These are phyloP conservation scores for Coemansia sp. DNA, from an alignment of 192 early-diverging fungal genomes.

Conservation along the genomic window DNA sequence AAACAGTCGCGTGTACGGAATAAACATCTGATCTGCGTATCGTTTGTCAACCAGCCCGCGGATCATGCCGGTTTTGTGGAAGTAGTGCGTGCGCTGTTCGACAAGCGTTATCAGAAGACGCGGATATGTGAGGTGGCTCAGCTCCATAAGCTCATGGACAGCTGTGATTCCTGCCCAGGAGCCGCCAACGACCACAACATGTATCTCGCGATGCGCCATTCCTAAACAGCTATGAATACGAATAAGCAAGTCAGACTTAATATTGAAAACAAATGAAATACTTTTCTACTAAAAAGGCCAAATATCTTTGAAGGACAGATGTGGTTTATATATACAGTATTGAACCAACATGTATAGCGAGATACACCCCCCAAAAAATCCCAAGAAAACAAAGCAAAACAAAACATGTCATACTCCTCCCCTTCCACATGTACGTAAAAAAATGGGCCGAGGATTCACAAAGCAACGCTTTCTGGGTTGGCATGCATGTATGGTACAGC, in stretches of 20 bases:
- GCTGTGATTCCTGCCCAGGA: slow-evolving; percentile 59
- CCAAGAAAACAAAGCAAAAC: neutral
- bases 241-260: neutral
- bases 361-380: neutral
- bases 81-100: slow-evolving; percentile 59
- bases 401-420: too few relatives aligned
- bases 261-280: neutral
- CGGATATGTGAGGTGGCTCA: slow-evolving; percentile 30
- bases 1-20: slow-evolving; percentile 58
- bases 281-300: neutral
- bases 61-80: slow-evolving; percentile 59
- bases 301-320: too few relatives aligned
- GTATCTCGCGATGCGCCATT: slow-evolving; percentile 44
- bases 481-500: too few relatives aligned
- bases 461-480: too few relatives aligned
- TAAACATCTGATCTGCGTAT: slow-evolving; percentile 55
- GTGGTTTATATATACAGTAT: neutral
- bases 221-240: neutral
- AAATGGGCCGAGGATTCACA: too few relatives aligned
- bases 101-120: slow-evolving; percentile 55
- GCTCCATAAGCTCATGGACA: slow-evolving; percentile 34
- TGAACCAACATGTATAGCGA: neutral
- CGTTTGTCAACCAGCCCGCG: slow-evolving; percentile 55
- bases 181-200: slow-evolving; percentile 59
- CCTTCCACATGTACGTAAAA: too few relatives aligned